Evolutionary conservation across 352 stramenopile genomes (phyloP).

Genomic region (Pythium aphanidermatum): DNA sequence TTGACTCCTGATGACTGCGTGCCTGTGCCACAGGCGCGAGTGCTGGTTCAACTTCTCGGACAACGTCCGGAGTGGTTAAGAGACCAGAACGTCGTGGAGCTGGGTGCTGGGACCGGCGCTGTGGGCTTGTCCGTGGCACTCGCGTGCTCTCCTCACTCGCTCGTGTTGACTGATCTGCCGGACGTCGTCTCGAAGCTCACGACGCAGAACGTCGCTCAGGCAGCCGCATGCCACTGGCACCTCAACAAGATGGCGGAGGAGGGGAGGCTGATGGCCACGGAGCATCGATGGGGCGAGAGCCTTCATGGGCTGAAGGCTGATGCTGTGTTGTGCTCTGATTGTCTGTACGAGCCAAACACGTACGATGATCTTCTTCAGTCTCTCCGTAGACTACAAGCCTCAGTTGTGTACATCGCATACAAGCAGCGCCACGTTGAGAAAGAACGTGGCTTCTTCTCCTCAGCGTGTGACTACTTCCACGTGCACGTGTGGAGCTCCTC

Average conservation of each 20-base stretch:
- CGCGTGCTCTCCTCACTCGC: conserved; percentile 14
- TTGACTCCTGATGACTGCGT: not conserved
- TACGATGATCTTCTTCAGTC: conserved; percentile 36
- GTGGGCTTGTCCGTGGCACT: conserved; percentile 40
- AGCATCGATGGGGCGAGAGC: conserved; percentile 34
- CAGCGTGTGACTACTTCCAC: conserved; percentile 27
- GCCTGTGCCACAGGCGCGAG: conserved; percentile 27
- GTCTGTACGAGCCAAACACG: conserved; percentile 48
- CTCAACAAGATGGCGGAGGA: conserved; percentile 19
- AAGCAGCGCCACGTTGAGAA: conserved; percentile 56
- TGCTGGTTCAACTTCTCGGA: conserved; percentile 36
- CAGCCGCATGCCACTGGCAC: conserved; percentile 15
- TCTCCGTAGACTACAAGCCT: conserved; percentile 25
- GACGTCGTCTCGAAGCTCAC: conserved; percentile 38
- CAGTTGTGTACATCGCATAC: conserved; percentile 48
- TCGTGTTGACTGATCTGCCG: conserved; percentile 51
- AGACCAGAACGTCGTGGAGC: conserved; percentile 37
- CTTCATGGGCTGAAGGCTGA: conserved; percentile 14
- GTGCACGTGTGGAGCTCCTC: conserved; percentile 28
- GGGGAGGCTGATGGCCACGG: conserved; percentile 17
- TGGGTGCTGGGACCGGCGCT: conserved; percentile 47
- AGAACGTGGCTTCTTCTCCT: conserved; percentile 42
- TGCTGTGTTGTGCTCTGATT: conserved; percentile 57
- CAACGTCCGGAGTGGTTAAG: conserved; percentile 22
- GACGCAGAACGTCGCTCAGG: conserved; percentile 23